phyloP scores from a whole-genome alignment of 1,284 basidiomycete species.

The Puccinia coronata region DNA sequence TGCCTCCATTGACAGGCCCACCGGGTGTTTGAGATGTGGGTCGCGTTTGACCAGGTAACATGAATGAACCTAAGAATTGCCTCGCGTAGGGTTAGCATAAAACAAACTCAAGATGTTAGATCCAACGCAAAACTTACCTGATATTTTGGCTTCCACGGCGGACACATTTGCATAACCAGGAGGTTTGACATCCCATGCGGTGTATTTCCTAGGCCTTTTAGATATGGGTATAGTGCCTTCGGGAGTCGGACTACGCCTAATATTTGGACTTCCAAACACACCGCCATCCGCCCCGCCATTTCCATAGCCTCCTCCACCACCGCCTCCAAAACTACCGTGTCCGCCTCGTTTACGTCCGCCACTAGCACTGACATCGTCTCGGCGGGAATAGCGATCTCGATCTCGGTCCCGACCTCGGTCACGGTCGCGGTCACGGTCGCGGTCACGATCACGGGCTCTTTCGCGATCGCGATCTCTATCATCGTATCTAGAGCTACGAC shows the following conservation, averaged over 20 bases:
- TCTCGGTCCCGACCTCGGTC: slow-evolving; percentile 52
- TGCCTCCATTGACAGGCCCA: slow-evolving; percentile 38
- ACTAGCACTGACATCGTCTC: slow-evolving; percentile 60
- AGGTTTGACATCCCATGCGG: slow-evolving; percentile 93
- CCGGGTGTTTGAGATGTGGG: slow-evolving; percentile 60
- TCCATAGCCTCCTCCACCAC: slow-evolving; percentile 57
- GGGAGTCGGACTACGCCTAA: slow-evolving; percentile 85
- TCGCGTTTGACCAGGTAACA: slow-evolving; percentile 83
- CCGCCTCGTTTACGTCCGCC: slow-evolving; percentile 59
- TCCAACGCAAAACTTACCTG: slow-evolving; percentile 64
- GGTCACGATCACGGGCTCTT: slow-evolving; percentile 58
- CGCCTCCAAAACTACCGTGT: slow-evolving; percentile 45
- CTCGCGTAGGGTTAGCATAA: neutral
- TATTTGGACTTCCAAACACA: slow-evolving; percentile 66
- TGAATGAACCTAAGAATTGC: slow-evolving; percentile 72
- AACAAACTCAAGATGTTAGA: neutral
- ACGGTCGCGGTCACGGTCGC: slow-evolving; percentile 56
- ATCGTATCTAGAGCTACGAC: slow-evolving; percentile 55
- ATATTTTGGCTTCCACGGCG: slow-evolving; percentile 94
- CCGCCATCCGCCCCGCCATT: slow-evolving; percentile 54
- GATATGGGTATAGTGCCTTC: slow-evolving; percentile 78
- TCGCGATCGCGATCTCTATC: slow-evolving; percentile 54
- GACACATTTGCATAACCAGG: slow-evolving; percentile 92
- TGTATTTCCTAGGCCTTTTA: slow-evolving; percentile 80
- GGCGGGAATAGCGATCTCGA: slow-evolving; percentile 51